Conservation (phyloP, 345 rosid species). For the Isatis tinctoria region DNA sequence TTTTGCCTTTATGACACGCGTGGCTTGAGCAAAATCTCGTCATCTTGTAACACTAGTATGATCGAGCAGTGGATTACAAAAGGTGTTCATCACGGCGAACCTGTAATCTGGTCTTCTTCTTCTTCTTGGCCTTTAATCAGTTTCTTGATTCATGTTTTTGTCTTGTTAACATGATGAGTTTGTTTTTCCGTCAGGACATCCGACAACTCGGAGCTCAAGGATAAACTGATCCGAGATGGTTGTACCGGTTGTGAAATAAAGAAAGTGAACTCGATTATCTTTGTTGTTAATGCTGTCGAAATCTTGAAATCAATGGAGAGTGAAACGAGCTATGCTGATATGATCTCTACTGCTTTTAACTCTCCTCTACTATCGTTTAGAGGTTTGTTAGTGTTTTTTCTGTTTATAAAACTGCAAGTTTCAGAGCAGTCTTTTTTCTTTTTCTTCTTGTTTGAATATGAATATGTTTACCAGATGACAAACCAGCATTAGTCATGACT, state of each 20-base stretch:
- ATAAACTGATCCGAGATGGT: constrained; percentile 34
- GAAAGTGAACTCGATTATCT: constrained; percentile 64
- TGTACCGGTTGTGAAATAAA: constrained; percentile 27
- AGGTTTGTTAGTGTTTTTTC: constrained; percentile 41
- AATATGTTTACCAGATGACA: constrained; percentile 48
- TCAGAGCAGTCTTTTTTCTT: neutral
- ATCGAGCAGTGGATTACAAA: constrained; percentile 54
- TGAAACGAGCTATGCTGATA: constrained; percentile 31
- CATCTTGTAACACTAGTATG: constrained; percentile 39
- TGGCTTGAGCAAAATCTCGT: constrained; percentile 38
- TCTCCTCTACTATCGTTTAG: constrained; percentile 61
- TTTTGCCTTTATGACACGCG: constrained; percentile 73
- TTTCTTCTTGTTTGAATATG: neutral
- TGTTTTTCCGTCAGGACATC: constrained; percentile 45
- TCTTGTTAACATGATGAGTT: neutral
- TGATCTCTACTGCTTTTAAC: constrained; percentile 42
- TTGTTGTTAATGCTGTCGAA: constrained; percentile 56
- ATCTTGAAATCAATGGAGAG: constrained; percentile 53
- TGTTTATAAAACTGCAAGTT: neutral
- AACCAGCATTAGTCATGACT: constrained; percentile 78
- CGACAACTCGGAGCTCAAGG: constrained; percentile 43
- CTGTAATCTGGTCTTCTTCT: constrained; percentile 46
- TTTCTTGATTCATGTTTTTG: neutral
- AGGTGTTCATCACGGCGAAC: constrained; percentile 64
- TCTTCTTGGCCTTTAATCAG: neutral